phyloP scores from a whole-genome alignment of 2,329 filamentous ascomycete species.

The Arthroderma sp. region DNA sequence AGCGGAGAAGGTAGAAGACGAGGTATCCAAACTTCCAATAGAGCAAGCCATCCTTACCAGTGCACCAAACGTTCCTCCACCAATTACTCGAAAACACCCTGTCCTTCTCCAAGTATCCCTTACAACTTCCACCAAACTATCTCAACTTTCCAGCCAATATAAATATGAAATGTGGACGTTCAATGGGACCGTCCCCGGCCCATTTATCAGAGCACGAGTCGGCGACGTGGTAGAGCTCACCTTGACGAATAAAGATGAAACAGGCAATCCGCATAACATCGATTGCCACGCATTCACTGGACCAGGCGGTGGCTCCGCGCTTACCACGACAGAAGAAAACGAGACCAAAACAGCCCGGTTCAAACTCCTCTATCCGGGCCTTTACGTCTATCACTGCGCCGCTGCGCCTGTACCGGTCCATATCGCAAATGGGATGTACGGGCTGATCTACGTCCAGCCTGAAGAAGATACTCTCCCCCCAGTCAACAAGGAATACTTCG shows the following conservation, averaged over 20 bases:
- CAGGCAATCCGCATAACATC: slow-evolving; percentile 25
- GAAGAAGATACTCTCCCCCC: slow-evolving; percentile 18
- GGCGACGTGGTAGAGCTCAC: slow-evolving; percentile 22
- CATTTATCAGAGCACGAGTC: slow-evolving; percentile 24
- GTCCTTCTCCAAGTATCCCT: slow-evolving; percentile 21
- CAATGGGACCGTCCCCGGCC: slow-evolving; percentile 21
- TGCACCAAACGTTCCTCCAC: slow-evolving; percentile 20
- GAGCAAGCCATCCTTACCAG: slow-evolving; percentile 19
- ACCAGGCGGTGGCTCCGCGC: slow-evolving; percentile 21
- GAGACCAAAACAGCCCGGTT: slow-evolving; percentile 22
- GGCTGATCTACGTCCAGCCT: slow-evolving; percentile 25
- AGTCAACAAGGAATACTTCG: slow-evolving; percentile 24
- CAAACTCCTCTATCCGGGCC: slow-evolving; percentile 18
- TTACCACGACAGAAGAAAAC: slow-evolving; percentile 22
- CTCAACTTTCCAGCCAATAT: slow-evolving; percentile 21
- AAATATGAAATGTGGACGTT: slow-evolving; percentile 28
- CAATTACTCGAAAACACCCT: slow-evolving; percentile 19
- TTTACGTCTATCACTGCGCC: slow-evolving; percentile 25
- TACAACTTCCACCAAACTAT: slow-evolving; percentile 15
- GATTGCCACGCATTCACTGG: slow-evolving; percentile 25
- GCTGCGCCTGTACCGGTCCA: slow-evolving; percentile 25
- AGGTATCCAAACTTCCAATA: slow-evolving; percentile 14
- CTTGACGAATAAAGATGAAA: slow-evolving; percentile 21
- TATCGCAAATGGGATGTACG: slow-evolving; percentile 28
- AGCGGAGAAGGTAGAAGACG: slow-evolving; percentile 1